Conservation (phyloP, 768 basidiomycete genomes). For the Pleurotus sapidus region DNA sequence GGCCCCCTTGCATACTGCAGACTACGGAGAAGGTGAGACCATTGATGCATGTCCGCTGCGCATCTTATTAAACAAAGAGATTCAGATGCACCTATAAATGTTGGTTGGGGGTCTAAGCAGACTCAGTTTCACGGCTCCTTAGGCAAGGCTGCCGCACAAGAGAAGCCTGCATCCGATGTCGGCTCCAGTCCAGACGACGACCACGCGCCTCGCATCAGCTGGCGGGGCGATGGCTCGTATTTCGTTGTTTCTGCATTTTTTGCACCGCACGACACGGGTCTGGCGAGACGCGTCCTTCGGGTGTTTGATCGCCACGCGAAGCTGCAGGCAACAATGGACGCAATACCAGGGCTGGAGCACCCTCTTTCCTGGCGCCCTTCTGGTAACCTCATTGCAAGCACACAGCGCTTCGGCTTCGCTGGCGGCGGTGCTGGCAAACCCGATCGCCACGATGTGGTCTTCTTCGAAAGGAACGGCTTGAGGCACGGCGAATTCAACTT, state of each 20-base stretch:
- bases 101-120: conserved; percentile 96
- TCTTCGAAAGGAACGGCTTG: conserved; percentile 94
- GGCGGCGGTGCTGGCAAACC: conserved; percentile 65
- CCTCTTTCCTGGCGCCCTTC: conserved; percentile 81
- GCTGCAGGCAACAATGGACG: conserved; percentile 84
- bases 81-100: conserved; percentile 85
- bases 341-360: conserved; percentile 80
- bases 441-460: conserved; percentile 81
- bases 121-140: conserved; percentile 98
- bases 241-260: conserved; percentile 84
- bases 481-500: conserved; percentile 87
- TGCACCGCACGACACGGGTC: conserved; percentile 23
- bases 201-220: conserved; percentile 68
- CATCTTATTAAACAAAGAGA: conserved; percentile 9
- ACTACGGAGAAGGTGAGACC: conserved; percentile 80
- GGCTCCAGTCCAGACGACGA: conserved; percentile 73
- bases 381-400: conserved; percentile 79
- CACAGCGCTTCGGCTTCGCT: conserved; percentile 80
- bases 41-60: not conserved
- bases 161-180: conserved; percentile 34
- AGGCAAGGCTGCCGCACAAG: conserved; percentile 79
- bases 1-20: conserved; percentile 60
- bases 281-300: conserved; percentile 56
- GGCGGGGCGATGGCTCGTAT: conserved; percentile 91
- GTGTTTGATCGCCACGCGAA: conserved; percentile 73